phyloP scores from a whole-genome alignment of 345 rosid species.

The Corchorus capsularis region DNA sequence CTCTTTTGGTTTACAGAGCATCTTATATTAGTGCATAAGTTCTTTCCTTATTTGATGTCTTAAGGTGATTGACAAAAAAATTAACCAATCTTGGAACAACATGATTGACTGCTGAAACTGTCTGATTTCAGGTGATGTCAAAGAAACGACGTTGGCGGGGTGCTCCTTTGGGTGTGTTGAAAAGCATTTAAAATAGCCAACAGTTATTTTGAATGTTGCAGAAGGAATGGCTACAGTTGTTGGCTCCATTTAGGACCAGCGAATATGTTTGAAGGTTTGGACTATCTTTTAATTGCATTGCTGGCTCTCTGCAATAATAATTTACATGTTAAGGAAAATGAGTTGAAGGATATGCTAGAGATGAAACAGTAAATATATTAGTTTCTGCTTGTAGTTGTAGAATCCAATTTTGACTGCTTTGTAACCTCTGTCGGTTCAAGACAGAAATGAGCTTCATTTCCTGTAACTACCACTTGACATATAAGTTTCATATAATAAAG shows the following conservation, averaged over 20 bases:
- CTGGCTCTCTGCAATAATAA: background rate
- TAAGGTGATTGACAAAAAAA: background rate
- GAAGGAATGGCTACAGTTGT: background rate
- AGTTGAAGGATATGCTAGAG: slow-evolving; percentile 4
- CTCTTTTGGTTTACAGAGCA: no score
- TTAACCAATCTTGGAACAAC: background rate
- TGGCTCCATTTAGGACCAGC: background rate
- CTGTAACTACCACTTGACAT: background rate
- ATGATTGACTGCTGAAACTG: slow-evolving; percentile 22
- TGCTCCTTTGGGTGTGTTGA: slow-evolving; percentile 42
- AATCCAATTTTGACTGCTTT: slow-evolving; percentile 3
- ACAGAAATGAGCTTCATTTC: slow-evolving; percentile 5
- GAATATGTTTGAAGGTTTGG: background rate
- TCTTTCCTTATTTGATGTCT: background rate
- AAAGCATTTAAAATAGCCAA: slow-evolving; percentile 24
- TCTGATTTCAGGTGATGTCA: slow-evolving; percentile 40
- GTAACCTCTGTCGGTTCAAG: background rate
- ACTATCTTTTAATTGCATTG: background rate
- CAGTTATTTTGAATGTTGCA: background rate
- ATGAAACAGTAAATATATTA: slow-evolving; percentile 12
- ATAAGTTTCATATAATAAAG: background rate
- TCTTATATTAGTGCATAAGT: background rate
- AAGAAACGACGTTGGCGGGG: slow-evolving; percentile 49
- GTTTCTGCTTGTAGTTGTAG: background rate
- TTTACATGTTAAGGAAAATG: background rate